These are phyloP conservation scores for Macrotyloma uniflorum DNA, from an alignment of 306 rosid species.

Conservation along the genomic window DNA sequence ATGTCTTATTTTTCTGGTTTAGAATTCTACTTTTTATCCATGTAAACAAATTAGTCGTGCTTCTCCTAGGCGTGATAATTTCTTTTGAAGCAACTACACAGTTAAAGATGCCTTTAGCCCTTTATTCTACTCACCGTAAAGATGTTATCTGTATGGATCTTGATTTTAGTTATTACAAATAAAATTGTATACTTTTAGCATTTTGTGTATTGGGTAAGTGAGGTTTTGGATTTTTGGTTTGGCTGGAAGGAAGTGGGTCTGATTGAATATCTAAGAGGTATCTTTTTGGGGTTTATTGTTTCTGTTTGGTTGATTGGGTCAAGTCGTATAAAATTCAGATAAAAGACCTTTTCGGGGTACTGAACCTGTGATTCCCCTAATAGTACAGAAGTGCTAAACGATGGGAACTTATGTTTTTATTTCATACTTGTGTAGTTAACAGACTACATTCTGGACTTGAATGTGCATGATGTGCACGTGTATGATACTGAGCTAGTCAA, in stretches of 20 bases:
- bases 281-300: not conserved
- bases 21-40: not conserved
- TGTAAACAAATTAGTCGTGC: not conserved
- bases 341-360: not conserved
- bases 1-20: not conserved
- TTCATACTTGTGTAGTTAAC: not conserved
- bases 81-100: not conserved
- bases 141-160: not conserved
- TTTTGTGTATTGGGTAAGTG: not conserved
- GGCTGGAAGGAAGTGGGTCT: constrained; percentile 26
- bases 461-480: not conserved
- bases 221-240: constrained; percentile 11
- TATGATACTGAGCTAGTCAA: not conserved
- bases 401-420: not conserved
- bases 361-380: not conserved
- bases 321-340: not conserved
- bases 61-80: not conserved
- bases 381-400: not conserved
- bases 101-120: not conserved
- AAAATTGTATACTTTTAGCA: not conserved
- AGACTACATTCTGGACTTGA: not conserved
- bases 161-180: not conserved
- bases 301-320: not conserved
- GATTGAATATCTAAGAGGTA: not conserved
- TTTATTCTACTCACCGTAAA: not conserved